phyloP scores from a whole-genome alignment of 768 basidiomycete genomes.

The Tricholoma terreum region DNA sequence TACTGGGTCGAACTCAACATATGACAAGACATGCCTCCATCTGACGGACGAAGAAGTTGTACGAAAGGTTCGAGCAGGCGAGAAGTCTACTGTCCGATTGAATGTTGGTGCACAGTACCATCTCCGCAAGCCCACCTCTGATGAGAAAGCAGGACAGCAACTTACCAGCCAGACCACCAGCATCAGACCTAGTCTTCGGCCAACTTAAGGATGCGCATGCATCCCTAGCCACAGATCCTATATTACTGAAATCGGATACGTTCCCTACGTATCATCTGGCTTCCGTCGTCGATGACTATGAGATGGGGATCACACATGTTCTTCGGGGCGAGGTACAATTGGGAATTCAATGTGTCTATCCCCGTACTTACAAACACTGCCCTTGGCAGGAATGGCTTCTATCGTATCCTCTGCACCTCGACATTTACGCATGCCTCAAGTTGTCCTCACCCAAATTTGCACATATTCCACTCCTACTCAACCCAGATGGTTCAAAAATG shows the following conservation, averaged over 20 bases:
- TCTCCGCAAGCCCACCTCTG: not conserved
- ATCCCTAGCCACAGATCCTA: slow-evolving; percentile 83
- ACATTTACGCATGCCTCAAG: slow-evolving; percentile 78
- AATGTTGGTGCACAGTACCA: slow-evolving; percentile 54
- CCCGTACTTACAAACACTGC: not conserved
- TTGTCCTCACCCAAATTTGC: slow-evolving; percentile 78
- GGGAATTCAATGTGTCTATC: not conserved
- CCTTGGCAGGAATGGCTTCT: slow-evolving; percentile 86
- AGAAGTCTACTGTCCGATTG: slow-evolving; percentile 80
- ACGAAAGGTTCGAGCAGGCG: slow-evolving; percentile 67
- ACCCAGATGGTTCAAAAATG: slow-evolving; percentile 90
- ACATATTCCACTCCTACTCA: slow-evolving; percentile 88
- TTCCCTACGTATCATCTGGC: slow-evolving; percentile 98
- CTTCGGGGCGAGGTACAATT: slow-evolving; percentile 82
- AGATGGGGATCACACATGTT: slow-evolving; percentile 96
- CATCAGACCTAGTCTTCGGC: slow-evolving; percentile 76
- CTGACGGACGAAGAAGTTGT: slow-evolving; percentile 84
- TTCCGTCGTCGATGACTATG: slow-evolving; percentile 91
- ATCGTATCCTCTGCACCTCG: slow-evolving; percentile 87
- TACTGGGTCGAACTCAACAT: slow-evolving; percentile 72
- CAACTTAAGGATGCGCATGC: slow-evolving; percentile 68
- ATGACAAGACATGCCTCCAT: slow-evolving; percentile 86
- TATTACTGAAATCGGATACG: slow-evolving; percentile 87
- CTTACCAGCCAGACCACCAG: slow-evolving; percentile 47
- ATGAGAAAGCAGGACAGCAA: slow-evolving; percentile 48